Percentiles rank a stretch among this genome's conserved stretches.
phyloP scores from a whole-genome alignment of 495 filamentous ascomycete species.

The Neurospora terricola region DNA sequence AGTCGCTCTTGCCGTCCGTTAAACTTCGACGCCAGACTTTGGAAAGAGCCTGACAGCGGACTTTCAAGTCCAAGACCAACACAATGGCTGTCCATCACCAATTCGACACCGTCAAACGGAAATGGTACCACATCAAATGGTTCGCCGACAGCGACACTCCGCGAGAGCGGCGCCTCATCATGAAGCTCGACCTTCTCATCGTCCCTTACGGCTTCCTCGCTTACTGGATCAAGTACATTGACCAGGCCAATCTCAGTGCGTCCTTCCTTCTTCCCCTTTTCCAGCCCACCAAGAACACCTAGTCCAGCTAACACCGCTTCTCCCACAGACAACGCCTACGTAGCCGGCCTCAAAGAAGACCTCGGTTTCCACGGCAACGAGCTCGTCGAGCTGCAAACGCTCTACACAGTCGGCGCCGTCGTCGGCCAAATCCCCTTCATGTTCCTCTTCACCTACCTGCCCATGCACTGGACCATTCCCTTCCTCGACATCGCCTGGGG shows the following conservation, averaged over 20 bases:
- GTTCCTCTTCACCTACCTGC: slow-evolving; percentile 40
- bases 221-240: slow-evolving; percentile 41
- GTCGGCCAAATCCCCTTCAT: slow-evolving; percentile 41
- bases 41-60: neutral
- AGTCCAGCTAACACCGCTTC: neutral
- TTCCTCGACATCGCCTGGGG: slow-evolving; percentile 35
- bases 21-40: neutral
- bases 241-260: slow-evolving; percentile 26
- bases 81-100: slow-evolving; percentile 1
- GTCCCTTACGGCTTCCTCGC: slow-evolving; percentile 30
- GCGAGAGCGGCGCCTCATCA: slow-evolving; percentile 32
- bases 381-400: slow-evolving; percentile 36
- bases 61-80: too few species aligned
- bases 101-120: slow-evolving; percentile 7
- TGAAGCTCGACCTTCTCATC: slow-evolving; percentile 34
- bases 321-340: slow-evolving; percentile 27
- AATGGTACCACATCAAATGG: slow-evolving; percentile 33
- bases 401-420: slow-evolving; percentile 43
- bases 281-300: neutral
- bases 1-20: neutral
- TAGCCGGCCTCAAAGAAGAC: slow-evolving; percentile 28
- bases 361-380: slow-evolving; percentile 37
- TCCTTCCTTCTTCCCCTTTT: neutral
- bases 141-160: slow-evolving; percentile 33
- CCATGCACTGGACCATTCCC: slow-evolving; percentile 39